Conservation (phyloP, 2,329 filamentous ascomycete species). For the Aspergillus tamarii region DNA sequence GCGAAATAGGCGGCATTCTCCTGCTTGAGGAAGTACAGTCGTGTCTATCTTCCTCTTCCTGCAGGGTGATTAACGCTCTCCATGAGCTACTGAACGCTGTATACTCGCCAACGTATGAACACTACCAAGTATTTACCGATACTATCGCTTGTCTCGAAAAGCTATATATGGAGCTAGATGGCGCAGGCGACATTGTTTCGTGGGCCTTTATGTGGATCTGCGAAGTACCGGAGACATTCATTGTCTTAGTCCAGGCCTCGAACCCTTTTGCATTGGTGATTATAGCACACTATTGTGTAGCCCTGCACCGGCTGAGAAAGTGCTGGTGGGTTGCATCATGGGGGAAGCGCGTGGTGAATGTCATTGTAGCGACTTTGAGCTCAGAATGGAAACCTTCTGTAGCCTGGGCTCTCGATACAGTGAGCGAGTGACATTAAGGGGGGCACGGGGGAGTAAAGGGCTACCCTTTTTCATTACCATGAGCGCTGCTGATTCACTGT, state of each 20-base stretch:
- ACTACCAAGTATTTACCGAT: not conserved
- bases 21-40: slow-evolving; percentile 7
- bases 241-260: slow-evolving; percentile 15
- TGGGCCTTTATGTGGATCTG: slow-evolving; percentile 22
- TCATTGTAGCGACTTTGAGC: not conserved
- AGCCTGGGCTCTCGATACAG: not conserved
- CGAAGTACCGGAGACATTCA: slow-evolving; percentile 10
- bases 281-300: slow-evolving; percentile 27
- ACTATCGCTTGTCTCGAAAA: not conserved
- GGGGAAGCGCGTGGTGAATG: slow-evolving; percentile 18
- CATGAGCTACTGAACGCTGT: not conserved
- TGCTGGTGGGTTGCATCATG: slow-evolving; percentile 26
- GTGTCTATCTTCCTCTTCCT: not conserved
- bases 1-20: not conserved
- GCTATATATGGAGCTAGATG: not conserved
- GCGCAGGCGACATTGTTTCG: not conserved
- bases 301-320: slow-evolving; percentile 20
- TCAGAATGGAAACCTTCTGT: not conserved
- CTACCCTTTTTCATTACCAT: too few relatives aligned
- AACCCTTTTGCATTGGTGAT: slow-evolving; percentile 25
- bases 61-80: not conserved
- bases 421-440: not conserved
- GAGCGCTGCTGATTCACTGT: too few relatives aligned
- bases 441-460: too few relatives aligned
- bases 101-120: not conserved